A percentile compares a stretch with the other conserved stretches of the same genome.
Evolutionary conservation across 2,329 filamentous ascomycete genomes (phyloP).

Genomic region (Ophiosphaerella korrae): DNA sequence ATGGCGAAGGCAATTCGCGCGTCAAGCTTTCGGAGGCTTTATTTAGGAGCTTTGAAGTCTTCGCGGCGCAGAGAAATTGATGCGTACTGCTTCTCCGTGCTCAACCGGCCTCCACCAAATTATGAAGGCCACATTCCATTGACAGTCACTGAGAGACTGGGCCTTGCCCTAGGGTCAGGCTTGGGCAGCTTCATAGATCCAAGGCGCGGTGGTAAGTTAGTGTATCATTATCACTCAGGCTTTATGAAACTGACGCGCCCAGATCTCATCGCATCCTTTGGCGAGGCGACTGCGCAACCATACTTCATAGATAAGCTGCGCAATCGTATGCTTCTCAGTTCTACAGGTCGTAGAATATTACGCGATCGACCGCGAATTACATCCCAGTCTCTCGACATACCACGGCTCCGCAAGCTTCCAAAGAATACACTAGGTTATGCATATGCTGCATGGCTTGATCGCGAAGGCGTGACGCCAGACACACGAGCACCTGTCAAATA

Average conservation of each 20-base stretch:
- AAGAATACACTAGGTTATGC: constrained; percentile 76
- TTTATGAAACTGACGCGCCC: neutral
- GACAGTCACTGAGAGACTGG: constrained; percentile 74
- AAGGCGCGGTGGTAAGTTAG: constrained; percentile 69
- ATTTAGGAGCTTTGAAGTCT: neutral
- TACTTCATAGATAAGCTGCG: constrained; percentile 94
- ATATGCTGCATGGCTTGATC: constrained; percentile 90
- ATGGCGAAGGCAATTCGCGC: constrained; percentile 23
- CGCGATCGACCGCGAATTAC: constrained; percentile 88
- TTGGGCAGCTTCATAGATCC: constrained; percentile 71
- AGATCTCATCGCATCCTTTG: constrained; percentile 94
- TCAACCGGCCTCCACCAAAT: constrained; percentile 82
- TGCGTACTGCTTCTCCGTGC: constrained; percentile 71
- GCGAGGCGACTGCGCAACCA: constrained; percentile 90
- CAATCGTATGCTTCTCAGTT: constrained; percentile 82
- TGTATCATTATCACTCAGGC: neutral
- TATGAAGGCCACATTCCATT: constrained; percentile 94
- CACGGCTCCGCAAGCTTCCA: constrained; percentile 73
- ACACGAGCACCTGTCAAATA: constrained; percentile 82
- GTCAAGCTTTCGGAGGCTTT: constrained; percentile 13
- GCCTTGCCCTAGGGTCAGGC: constrained; percentile 68
- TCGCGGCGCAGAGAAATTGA: neutral
- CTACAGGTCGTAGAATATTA: constrained; percentile 88
- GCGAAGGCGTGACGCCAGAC: constrained; percentile 91
- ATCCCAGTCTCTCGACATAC: constrained; percentile 70